Evolutionary conservation across 2,329 filamentous ascomycete species (phyloP).

Genomic region (Colletotrichum ledebouriae): DNA sequence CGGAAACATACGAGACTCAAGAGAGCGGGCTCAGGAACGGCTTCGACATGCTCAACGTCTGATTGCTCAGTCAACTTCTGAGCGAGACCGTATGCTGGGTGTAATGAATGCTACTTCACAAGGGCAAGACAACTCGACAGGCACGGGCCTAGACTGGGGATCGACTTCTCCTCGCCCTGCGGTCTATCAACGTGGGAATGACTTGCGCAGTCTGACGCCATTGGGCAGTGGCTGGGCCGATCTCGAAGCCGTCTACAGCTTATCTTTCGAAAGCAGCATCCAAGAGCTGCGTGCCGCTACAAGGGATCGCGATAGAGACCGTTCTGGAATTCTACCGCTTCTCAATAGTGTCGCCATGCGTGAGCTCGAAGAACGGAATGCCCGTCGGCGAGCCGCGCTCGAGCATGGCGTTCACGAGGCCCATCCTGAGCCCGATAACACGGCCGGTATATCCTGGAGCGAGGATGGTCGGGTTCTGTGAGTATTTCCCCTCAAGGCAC

Average conservation of each 20-base stretch:
- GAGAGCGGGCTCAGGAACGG: constrained; percentile 52
- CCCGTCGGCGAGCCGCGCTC: constrained; percentile 44
- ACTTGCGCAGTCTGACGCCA: constrained; percentile 21
- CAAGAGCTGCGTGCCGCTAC: constrained; percentile 47
- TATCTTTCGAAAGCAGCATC: constrained; percentile 49
- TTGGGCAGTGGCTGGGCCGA: constrained; percentile 54
- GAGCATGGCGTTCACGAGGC: constrained; percentile 59
- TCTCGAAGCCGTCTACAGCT: constrained; percentile 58
- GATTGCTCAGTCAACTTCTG: constrained; percentile 41
- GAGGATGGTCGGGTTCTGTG: constrained; percentile 71
- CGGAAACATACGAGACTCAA: constrained; percentile 54
- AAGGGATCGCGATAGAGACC: constrained; percentile 52
- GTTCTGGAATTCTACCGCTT: constrained; percentile 54
- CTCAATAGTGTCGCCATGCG: constrained; percentile 53
- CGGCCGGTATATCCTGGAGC: constrained; percentile 73
- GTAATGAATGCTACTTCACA: constrained; percentile 28
- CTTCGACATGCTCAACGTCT: constrained; percentile 52
- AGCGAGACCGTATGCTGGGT: constrained; percentile 33
- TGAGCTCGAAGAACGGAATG: constrained; percentile 50
- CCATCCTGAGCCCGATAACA: constrained; percentile 66
- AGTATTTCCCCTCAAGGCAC: constrained; percentile 50
- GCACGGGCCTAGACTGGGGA: background rate
- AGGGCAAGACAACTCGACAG: constrained; percentile 4
- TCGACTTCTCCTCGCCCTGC: constrained; percentile 16
- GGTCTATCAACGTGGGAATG: constrained; percentile 21